Percentiles rank a stretch among this genome's conserved stretches.
phyloP scores from a whole-genome alignment of 73 alveolate species.

The Loxodes magnus region DNA sequence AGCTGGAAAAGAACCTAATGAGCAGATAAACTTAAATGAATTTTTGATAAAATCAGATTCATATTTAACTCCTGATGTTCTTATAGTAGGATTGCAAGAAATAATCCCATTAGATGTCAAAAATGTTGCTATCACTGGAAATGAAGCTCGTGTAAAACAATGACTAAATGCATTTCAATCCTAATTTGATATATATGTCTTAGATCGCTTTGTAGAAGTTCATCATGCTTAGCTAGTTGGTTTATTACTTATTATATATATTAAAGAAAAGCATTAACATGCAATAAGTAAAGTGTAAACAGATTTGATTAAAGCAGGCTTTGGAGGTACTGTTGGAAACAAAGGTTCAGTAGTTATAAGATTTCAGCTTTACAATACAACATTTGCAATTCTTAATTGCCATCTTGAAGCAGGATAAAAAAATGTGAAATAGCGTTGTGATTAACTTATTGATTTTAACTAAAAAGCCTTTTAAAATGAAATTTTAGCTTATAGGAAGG shows the following conservation, averaged over 20 bases:
- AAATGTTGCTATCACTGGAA: slow-evolving; percentile 17
- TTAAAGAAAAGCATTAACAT: slow-evolving; percentile 24
- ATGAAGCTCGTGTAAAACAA: no score
- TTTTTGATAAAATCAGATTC: slow-evolving; percentile 17
- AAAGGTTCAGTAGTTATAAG: slow-evolving; percentile 47
- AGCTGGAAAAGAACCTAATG: slow-evolving; percentile 2
- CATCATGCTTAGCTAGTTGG: slow-evolving; percentile 43
- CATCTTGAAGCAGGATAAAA: slow-evolving; percentile 41
- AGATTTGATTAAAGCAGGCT: slow-evolving; percentile 45
- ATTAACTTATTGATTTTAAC: no score
- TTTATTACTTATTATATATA: slow-evolving; percentile 27
- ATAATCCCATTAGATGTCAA: slow-evolving; percentile 58
- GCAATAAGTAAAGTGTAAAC: slow-evolving; percentile 19
- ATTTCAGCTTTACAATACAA: slow-evolving; percentile 20
- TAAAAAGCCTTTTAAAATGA: no score
- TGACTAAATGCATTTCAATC: slow-evolving; percentile 41
- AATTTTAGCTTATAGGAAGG: no score
- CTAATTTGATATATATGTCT: slow-evolving; percentile 27
- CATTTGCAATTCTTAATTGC: slow-evolving; percentile 11
- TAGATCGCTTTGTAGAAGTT: slow-evolving; percentile 19
- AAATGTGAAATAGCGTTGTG: slow-evolving; percentile 46
- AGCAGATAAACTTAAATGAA: background rate
- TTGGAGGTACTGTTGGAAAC: slow-evolving; percentile 46
- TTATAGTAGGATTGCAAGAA: slow-evolving; percentile 66
- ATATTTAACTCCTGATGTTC: slow-evolving; percentile 71